Base-by-base conservation (phyloP, 164 flowering plant species). In the Magnolia sinica region DNA sequence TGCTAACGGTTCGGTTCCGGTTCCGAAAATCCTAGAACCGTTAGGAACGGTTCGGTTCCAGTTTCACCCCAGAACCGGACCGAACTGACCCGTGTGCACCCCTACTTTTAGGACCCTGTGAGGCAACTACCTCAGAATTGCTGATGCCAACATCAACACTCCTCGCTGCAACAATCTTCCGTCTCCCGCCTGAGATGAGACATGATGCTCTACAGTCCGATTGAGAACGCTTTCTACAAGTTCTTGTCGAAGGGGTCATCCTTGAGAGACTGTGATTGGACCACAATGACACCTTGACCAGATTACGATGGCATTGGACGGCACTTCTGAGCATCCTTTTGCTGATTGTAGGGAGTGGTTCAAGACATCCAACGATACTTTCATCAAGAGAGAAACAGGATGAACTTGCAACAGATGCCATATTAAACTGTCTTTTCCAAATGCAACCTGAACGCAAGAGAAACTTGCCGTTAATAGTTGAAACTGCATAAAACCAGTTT, bases 331-430 rank as follows among this genome's bases (percentile, higher is more conserved):
- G 66, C 73, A 78, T 72, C 61, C 50, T 77, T 74, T 71, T 73
- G 8, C 19, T 67, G 67, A 55, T 73, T 66, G 77, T 58, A 75
- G 77, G 66, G 69, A 68, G 72, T 6, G 75, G 78, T 72, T 80
- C 71, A 4, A 49, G 52, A 63, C 82, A 77, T 68, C 81, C 50
- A 61, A 72, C 31, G 37, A 52, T 59, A 70, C 74, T 79, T 71
- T 78, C 81, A 27, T 73, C 81, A 72, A 37, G 75, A 67, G 80
- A 79, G 49, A 87, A 79, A 73, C 76, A 74, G 23, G 71, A 73
- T 4, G 86, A 76, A 45, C 67, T 78, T 59, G 83, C 81, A 73
- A 84, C 76, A 67, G 86, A 76, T 70, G 86, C 85, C 92, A 87
- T 87, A 52, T 71, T 68, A 73, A 37, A 66, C 67, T 3, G n/a